Evolutionary conservation across 1,284 basidiomycete species (phyloP).

Genomic region (Fistulina hepatica): DNA sequence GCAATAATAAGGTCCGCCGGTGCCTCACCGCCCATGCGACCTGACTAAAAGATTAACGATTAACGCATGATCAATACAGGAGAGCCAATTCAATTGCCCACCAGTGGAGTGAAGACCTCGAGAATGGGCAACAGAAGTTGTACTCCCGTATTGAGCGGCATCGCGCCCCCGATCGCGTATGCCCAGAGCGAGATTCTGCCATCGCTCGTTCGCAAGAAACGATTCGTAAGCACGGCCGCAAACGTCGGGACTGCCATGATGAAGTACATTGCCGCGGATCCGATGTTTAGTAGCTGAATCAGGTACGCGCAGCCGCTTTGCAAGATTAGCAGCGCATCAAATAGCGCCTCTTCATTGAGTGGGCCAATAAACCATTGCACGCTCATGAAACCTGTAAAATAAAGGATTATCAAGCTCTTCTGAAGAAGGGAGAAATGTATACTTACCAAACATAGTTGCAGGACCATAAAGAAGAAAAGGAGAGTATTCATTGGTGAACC

Average conservation of each 20-base stretch:
- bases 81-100: constrained; percentile 27
- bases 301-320: constrained; percentile 41
- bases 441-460: constrained; percentile 53
- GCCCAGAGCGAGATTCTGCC: constrained; percentile 42
- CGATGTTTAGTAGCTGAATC: constrained; percentile 54
- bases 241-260: constrained; percentile 46
- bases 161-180: constrained; percentile 54
- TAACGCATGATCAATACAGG: not conserved
- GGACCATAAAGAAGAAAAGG: constrained; percentile 73
- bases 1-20: constrained; percentile 90
- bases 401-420: no score
- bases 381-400: constrained; percentile 5
- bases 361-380: no score
- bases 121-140: constrained; percentile 64
- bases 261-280: constrained; percentile 61
- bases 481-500: constrained; percentile 72
- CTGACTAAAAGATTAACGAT: constrained; percentile 37
- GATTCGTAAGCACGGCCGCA: constrained; percentile 41
- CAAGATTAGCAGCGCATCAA: constrained; percentile 51
- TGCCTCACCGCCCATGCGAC: constrained; percentile 63
- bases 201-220: constrained; percentile 23
- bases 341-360: constrained; percentile 49
- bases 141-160: constrained; percentile 58
- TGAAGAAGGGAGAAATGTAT: no score
- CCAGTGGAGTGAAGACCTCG: constrained; percentile 89